A percentile compares a stretch with the other conserved stretches of the same genome.
These are phyloP conservation scores for Pyropia haitanensis DNA, from an alignment of 23 red algal genomes.

Conservation along the genomic window DNA sequence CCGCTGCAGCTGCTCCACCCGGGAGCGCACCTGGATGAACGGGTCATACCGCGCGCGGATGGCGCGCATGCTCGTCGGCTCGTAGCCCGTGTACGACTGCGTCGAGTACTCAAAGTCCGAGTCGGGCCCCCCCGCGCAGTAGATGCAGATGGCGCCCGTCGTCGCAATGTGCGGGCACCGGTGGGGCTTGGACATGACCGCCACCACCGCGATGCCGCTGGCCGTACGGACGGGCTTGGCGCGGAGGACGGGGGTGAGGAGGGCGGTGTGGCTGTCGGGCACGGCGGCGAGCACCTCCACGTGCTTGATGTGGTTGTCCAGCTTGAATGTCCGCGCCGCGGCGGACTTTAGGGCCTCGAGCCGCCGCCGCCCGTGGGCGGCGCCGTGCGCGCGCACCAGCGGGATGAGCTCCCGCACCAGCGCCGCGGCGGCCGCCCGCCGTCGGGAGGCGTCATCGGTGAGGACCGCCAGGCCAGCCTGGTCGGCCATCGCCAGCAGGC, in stretches of 20 bases:
- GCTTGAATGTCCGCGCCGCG: slow-evolving; percentile 27
- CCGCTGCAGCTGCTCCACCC: slow-evolving; percentile 76
- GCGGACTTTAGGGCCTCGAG: slow-evolving; percentile 31
- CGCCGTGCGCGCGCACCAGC: too few relatives aligned
- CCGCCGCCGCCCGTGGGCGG: too few relatives aligned
- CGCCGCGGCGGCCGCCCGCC: too few relatives aligned
- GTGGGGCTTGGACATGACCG: slow-evolving; percentile 99
- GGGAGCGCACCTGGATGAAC: slow-evolving; percentile 86
- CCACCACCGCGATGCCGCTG: slow-evolving; percentile 92
- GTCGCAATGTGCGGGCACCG: slow-evolving; percentile 98
- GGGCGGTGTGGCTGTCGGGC: slow-evolving; percentile 26
- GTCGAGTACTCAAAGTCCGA: slow-evolving; percentile 97
- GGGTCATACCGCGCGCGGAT: slow-evolving; percentile 97
- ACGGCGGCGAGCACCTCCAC: slow-evolving; percentile 90
- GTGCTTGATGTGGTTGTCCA: slow-evolving; percentile 73
- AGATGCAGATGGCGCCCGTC: slow-evolving; percentile 95
- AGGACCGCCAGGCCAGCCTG: too few relatives aligned
- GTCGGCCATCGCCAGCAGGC: too few relatives aligned
- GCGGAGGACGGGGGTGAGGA: slow-evolving; percentile 65
- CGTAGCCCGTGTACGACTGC: slow-evolving; percentile 94
- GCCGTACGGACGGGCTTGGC: slow-evolving; percentile 95
- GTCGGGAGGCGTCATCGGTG: too few relatives aligned
- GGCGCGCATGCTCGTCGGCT: slow-evolving; percentile 97
- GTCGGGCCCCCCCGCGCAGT: slow-evolving; percentile 98
- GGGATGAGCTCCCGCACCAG: too few relatives aligned